Evolutionary conservation across 2,329 filamentous ascomycete species (phyloP), one percentile per base, ranked within the genome.

Genomic region (Epichloe baconii): DNA sequence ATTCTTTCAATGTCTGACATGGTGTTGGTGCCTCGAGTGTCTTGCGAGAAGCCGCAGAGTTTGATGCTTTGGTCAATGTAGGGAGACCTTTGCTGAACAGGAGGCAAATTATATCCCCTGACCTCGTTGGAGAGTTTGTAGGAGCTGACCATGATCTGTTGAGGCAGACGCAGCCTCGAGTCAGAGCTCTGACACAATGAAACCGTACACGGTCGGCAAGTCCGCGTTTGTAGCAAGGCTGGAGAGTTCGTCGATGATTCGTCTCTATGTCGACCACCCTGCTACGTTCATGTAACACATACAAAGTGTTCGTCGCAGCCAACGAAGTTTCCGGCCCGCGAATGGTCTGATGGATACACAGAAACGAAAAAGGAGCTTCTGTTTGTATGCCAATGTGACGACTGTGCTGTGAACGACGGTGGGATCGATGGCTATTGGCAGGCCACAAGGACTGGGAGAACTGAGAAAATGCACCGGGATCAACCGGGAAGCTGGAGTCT

Each of bases 101-200:
- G 44, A 31, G 44, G 44, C 37, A 38, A 12, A 46, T 47, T 49
- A 44, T 47, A 49, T 49, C 50, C 26, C 42, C 46, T 45, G 45
- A 10, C 42, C 41, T 46, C 42, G 23, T 49, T 35, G 35, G 47
- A 49, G 17, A 49, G 7, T 41, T 45, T 37, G 47, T 11, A 52
- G 35, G 46, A 43, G 47, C 47, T 52, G 36, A 49, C 42, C 50
- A 52, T 52, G 47, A 40, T 49, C n/a, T 38, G 35, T 48, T 40
- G 49, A 15, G 15, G 23, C 21, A 26, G 35, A 45, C 34, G n/a
- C 34, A 19, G 31, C 40, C 21, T 34, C 50, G 35, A 49, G 40
- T 36, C 49, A 51, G 37, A 10, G 14, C 11, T 43, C 38, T 38
- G 21, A 47, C 37, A 43, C 23, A 10, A 37, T 26, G 21, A 12